Evolutionary conservation across 1,284 basidiomycete genomes (phyloP).

Genomic region (Cutaneotrichosporon sp.): DNA sequence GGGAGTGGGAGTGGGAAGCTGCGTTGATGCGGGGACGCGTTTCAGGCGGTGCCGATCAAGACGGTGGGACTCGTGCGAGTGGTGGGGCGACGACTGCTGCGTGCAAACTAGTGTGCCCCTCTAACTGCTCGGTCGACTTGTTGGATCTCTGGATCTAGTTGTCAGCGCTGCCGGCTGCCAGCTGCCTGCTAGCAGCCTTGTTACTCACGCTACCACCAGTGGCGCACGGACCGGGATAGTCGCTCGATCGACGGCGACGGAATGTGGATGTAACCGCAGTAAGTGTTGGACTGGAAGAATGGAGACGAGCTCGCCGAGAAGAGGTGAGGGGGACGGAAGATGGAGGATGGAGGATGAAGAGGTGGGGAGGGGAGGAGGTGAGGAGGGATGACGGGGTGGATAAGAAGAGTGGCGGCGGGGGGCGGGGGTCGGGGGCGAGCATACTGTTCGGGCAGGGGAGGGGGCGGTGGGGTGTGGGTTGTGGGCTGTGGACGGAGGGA

Average conservation of each 20-base stretch:
- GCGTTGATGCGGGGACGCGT: not conserved
- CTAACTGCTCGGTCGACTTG: not conserved
- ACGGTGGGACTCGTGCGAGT: too few species aligned
- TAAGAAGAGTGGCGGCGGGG: not conserved
- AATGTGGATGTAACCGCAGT: not conserved
- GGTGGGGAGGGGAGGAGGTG: not conserved
- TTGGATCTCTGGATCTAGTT: too few species aligned
- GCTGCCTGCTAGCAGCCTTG: too few species aligned
- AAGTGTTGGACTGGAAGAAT: not conserved
- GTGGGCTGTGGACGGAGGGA: not conserved
- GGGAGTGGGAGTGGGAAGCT: not conserved
- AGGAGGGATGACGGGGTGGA: not conserved
- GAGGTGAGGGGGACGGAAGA: not conserved
- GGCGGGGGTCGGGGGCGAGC: not conserved
- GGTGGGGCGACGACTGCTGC: too few species aligned
- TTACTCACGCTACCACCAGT: not conserved
- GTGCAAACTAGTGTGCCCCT: not conserved
- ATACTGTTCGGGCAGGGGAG: not conserved
- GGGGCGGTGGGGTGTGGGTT: not conserved
- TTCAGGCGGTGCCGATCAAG: not conserved
- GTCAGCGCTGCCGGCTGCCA: not conserved
- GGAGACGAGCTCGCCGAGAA: not conserved
- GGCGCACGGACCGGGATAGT: not conserved
- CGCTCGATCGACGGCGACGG: conserved; percentile 1
- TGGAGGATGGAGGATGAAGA: not conserved